Conservation (phyloP, 257 asterid genomes). For the Cruciata laevipes region DNA sequence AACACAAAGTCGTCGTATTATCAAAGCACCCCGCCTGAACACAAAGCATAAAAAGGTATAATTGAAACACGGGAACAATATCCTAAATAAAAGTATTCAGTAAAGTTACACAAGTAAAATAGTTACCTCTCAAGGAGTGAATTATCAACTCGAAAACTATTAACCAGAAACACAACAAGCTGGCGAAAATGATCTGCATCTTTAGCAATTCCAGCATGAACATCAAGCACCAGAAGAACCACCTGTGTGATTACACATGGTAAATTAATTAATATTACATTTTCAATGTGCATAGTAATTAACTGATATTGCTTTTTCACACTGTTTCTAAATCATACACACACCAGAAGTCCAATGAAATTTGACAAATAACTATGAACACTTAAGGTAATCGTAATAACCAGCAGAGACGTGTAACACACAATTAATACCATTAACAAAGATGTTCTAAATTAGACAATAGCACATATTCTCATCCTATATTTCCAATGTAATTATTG, state of each 20-base stretch:
- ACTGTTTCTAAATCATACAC: background rate
- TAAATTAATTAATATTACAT: background rate
- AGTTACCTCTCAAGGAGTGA: conserved; percentile 90
- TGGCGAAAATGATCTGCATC: conserved; percentile 77
- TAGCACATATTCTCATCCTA: background rate
- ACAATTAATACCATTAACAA: background rate
- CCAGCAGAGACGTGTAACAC: background rate
- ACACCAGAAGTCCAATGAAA: background rate
- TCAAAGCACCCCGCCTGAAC: conserved; percentile 93
- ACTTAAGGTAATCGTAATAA: background rate
- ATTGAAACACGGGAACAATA: background rate
- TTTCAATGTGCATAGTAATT: no score
- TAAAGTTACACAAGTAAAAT: conserved; percentile 5
- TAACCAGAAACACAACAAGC: conserved; percentile 65
- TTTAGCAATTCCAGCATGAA: conserved; percentile 95
- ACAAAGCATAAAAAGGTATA: conserved; percentile 9
- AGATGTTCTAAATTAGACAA: background rate
- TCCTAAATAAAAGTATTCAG: background rate
- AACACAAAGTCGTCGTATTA: conserved; percentile 81
- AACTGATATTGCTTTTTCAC: background rate
- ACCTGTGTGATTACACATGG: conserved; percentile 39
- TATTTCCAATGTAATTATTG: background rate
- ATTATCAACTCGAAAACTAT: conserved; percentile 64
- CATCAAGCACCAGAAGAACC: conserved; percentile 92
- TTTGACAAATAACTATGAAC: background rate